These are phyloP conservation scores for Talaromyces sp. DNA, from an alignment of 2,329 filamentous ascomycete species.

Conservation along the genomic window DNA sequence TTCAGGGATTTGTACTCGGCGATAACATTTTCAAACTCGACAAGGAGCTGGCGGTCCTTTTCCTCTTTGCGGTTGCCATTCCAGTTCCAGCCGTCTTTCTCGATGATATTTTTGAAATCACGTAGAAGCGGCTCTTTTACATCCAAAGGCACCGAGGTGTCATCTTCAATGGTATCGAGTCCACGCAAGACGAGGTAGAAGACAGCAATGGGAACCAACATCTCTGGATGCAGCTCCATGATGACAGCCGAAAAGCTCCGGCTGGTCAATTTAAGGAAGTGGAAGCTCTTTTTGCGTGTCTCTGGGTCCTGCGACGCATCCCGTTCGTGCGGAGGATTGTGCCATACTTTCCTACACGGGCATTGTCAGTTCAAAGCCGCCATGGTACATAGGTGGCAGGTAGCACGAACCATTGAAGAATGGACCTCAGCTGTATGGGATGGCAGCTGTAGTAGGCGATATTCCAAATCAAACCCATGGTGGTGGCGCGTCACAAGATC, in stretches of 20 bases:
- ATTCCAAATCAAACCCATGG: slow-evolving; percentile 43
- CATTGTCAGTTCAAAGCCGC: not conserved
- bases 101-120: slow-evolving; percentile 73
- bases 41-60: slow-evolving; percentile 87
- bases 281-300: slow-evolving; percentile 76
- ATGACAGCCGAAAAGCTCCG: slow-evolving; percentile 93
- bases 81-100: slow-evolving; percentile 86
- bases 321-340: slow-evolving; percentile 85
- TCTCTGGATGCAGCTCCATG: slow-evolving; percentile 89
- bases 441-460: slow-evolving; percentile 70
- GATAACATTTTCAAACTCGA: slow-evolving; percentile 86
- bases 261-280: slow-evolving; percentile 80
- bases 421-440: slow-evolving; percentile 71
- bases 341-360: slow-evolving; percentile 82
- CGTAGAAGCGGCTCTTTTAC: slow-evolving; percentile 84
- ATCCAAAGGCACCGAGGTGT: slow-evolving; percentile 81
- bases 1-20: slow-evolving; percentile 86
- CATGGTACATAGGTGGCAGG: too few species aligned
- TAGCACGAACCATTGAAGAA: slow-evolving; percentile 74
- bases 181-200: slow-evolving; percentile 93
- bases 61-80: slow-evolving; percentile 80
- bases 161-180: slow-evolving; percentile 97
- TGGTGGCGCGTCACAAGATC: slow-evolving; percentile 14
- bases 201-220: slow-evolving; percentile 79
- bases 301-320: slow-evolving; percentile 69